These are phyloP conservation scores for Postia placenta DNA, from an alignment of 768 basidiomycete species.

Conservation along the genomic window DNA sequence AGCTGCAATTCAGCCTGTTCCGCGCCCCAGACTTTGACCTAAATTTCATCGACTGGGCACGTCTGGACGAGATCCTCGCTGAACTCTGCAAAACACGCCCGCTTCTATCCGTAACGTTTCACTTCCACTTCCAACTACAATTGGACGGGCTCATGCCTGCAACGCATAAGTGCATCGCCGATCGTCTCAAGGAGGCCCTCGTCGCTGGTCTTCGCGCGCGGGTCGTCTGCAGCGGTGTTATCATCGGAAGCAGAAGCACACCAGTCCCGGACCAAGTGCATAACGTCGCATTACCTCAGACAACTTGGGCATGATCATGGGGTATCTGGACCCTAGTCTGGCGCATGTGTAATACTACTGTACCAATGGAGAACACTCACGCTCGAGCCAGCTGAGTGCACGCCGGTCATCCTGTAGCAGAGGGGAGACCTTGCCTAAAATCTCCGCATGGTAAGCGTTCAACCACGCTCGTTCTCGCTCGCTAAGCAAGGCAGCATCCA, in stretches of 20 bases:
- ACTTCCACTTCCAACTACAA: background rate
- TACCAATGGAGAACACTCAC: slow-evolving; percentile 40
- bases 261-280: background rate
- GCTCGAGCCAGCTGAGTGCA: slow-evolving; percentile 57
- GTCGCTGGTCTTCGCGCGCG: background rate
- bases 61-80: background rate
- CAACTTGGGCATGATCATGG: background rate
- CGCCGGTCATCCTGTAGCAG: slow-evolving; percentile 55
- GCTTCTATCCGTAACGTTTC: background rate
- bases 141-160: background rate
- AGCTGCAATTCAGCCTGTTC: background rate
- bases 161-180: background rate
- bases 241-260: background rate
- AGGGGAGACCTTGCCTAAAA: slow-evolving; percentile 66
- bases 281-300: background rate
- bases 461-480: slow-evolving; percentile 75
- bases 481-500: slow-evolving; percentile 58
- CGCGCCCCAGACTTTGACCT: background rate
- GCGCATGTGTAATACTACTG: no score
- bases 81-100: background rate
- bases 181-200: background rate
- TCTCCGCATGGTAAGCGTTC: slow-evolving; percentile 76
- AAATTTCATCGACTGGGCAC: background rate
- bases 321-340: no score
- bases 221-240: background rate